Base-by-base conservation (phyloP, 306 rosid genomes). In the Mimosa pudica region DNA sequence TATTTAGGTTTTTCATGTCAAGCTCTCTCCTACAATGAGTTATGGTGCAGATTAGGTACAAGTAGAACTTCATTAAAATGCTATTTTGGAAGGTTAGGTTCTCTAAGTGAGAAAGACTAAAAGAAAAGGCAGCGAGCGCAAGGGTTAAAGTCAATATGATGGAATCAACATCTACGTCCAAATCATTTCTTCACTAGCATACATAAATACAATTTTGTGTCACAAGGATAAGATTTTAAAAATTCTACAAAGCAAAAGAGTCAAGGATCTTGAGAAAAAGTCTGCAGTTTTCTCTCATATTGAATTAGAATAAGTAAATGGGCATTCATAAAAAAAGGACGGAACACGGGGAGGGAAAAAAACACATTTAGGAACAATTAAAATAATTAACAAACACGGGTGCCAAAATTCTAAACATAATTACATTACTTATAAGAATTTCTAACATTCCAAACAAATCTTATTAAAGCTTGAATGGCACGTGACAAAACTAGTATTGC, bases 401-500 rank as follows among this genome's bases (percentile, higher is more conserved):
- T 20, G 33, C 32, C 63, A 18, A 58, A 20, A 58, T 20, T 58
- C 36, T 20, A 58, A 58, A 58, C 9, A 58, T 24, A 58, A 58
- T 58, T 8, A 24, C 36, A 58, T 58, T 18, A 18, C 5, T 18
- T 8, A 58, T 9, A 58, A 58, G 65, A 35, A 58, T 24, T 58
- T 58, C 65, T 58, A 20, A 58, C 65, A 58, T 58, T 58, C 4
- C 13, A 33, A 10, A 58, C 35, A 24, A 58, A 20, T 58, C 65
- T 70, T 20, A 46, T 44, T 46, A 45, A 8, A 24, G 74, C 24
- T 6, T 38, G 17, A 49, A 48, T 13, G 2, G 74, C 42, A 48
- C n/a, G 77, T 33, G 35, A 73, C 35, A 55, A n/a, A 55, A 54
- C 61, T 54, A 54, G 77, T 16, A 11, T n/a, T 54, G 66, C 33